Percentiles rank a stretch among this genome's conserved stretches.
Evolutionary conservation across 2,329 filamentous ascomycete species (phyloP).

Genomic region (Cadophora gregata): DNA sequence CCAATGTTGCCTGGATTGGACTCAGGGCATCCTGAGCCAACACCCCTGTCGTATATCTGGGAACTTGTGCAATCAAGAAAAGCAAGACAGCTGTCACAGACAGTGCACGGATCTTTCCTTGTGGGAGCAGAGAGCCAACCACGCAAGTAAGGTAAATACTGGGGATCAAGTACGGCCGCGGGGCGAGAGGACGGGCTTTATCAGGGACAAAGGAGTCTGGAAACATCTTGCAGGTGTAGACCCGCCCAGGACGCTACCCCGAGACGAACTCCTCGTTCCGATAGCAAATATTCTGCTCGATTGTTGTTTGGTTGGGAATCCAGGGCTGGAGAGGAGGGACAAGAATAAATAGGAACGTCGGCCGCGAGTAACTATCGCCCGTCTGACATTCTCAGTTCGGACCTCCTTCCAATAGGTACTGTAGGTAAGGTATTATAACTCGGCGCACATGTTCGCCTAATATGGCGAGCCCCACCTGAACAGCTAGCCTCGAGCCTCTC

Average conservation of each 20-base stretch:
- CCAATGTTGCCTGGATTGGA: conserved; percentile 19
- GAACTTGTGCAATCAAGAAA: conserved; percentile 22
- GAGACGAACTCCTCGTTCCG: not conserved
- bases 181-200: conserved; percentile 19
- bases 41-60: conserved; percentile 17
- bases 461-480: no score
- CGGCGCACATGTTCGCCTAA: no score
- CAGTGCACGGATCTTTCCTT: conserved; percentile 6
- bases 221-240: conserved; percentile 9
- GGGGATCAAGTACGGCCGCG: conserved; percentile 23
- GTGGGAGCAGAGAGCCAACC: conserved; percentile 23
- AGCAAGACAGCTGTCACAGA: conserved; percentile 6
- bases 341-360: not conserved
- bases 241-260: not conserved
- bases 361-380: not conserved
- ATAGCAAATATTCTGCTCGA: no score
- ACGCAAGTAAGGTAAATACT: conserved; percentile 23
- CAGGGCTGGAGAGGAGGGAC: no score
- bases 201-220: conserved; percentile 21
- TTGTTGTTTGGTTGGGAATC: no score
- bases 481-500: no score
- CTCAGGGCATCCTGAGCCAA: conserved; percentile 19
- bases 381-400: not conserved
- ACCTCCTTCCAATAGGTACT: not conserved
- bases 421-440: no score